A percentile compares a stretch with the other conserved stretches of the same genome.
Evolutionary conservation across 805 yeast genomes (phyloP).

Genomic region (Metschnikowia chrysomelidarum): DNA sequence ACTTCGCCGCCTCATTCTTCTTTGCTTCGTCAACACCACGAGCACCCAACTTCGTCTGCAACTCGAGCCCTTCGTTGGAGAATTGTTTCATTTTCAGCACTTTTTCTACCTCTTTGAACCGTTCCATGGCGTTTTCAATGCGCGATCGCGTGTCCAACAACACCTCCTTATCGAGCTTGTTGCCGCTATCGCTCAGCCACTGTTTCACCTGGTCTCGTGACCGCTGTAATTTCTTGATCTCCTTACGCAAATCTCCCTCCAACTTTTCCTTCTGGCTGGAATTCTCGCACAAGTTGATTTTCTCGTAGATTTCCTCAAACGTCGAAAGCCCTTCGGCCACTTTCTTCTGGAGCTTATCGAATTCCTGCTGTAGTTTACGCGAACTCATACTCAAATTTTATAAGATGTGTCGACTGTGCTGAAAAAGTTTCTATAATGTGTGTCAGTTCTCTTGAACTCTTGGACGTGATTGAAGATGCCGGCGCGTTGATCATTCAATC

Average conservation of each 20-base stretch:
- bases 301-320: slow-evolving; percentile 84
- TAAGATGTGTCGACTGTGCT: too few species aligned
- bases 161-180: slow-evolving; percentile 60
- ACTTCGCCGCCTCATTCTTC: slow-evolving; percentile 68
- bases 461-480: too few species aligned
- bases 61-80: slow-evolving; percentile 86
- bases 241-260: slow-evolving; percentile 89
- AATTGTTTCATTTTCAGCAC: slow-evolving; percentile 92
- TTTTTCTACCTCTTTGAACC: slow-evolving; percentile 92
- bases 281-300: slow-evolving; percentile 75
- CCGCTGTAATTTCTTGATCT: slow-evolving; percentile 90
- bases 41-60: slow-evolving; percentile 49
- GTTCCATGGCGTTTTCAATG: slow-evolving; percentile 91
- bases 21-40: slow-evolving; percentile 58
- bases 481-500: too few species aligned
- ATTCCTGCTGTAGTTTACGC: slow-evolving; percentile 60
- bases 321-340: slow-evolving; percentile 87
- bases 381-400: slow-evolving; percentile 44
- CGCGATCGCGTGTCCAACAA: slow-evolving; percentile 61
- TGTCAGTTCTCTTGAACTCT: too few species aligned
- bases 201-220: slow-evolving; percentile 92
- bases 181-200: slow-evolving; percentile 90
- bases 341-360: slow-evolving; percentile 87
- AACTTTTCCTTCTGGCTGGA: slow-evolving; percentile 90
- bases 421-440: too few species aligned